A percentile compares a stretch with the other conserved stretches of the same genome.
These are phyloP conservation scores for Zymoseptoria tritici DNA, from an alignment of 2,329 filamentous ascomycete genomes.

Conservation along the genomic window DNA sequence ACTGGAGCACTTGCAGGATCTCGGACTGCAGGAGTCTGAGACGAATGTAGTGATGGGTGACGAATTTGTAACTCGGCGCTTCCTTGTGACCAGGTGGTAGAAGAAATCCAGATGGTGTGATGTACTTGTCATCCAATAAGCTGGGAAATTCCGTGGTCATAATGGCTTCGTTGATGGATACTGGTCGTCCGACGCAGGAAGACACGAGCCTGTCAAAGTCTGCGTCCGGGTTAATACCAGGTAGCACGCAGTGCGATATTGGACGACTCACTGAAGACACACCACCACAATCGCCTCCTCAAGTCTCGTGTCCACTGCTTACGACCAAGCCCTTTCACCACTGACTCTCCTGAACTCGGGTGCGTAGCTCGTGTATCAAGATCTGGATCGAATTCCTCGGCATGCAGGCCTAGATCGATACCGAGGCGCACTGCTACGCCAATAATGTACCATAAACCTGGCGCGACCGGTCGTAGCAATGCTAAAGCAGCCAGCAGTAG, in stretches of 20 bases:
- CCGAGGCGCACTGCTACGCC: slow-evolving; percentile 86
- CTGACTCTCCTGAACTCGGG: slow-evolving; percentile 4
- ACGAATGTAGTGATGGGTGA: slow-evolving; percentile 87
- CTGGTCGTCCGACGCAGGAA: slow-evolving; percentile 85
- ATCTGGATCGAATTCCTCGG: slow-evolving; percentile 67
- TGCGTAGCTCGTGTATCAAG: slow-evolving; percentile 35
- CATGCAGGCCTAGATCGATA: slow-evolving; percentile 85
- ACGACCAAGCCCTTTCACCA: slow-evolving; percentile 44
- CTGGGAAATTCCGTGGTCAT: slow-evolving; percentile 94
- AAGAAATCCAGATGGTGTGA: slow-evolving; percentile 69
- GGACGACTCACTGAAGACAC: slow-evolving; percentile 65
- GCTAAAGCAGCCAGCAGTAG: slow-evolving; percentile 86
- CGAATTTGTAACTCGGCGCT: slow-evolving; percentile 74
- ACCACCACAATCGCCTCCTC: slow-evolving; percentile 88
- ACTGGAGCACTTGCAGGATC: slow-evolving; percentile 86
- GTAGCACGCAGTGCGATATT: neutral
- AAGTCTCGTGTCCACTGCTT: slow-evolving; percentile 82
- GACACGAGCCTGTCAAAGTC: slow-evolving; percentile 80
- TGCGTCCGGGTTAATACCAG: neutral
- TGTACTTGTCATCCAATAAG: slow-evolving; percentile 76
- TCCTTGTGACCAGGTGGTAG: slow-evolving; percentile 47
- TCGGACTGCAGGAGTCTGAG: slow-evolving; percentile 85
- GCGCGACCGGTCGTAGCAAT: slow-evolving; percentile 79
- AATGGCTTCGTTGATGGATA: slow-evolving; percentile 91
- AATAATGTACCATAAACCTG: slow-evolving; percentile 94